phyloP scores from a whole-genome alignment of 176 grass and related monocot species.

The Typha latifolia region DNA sequence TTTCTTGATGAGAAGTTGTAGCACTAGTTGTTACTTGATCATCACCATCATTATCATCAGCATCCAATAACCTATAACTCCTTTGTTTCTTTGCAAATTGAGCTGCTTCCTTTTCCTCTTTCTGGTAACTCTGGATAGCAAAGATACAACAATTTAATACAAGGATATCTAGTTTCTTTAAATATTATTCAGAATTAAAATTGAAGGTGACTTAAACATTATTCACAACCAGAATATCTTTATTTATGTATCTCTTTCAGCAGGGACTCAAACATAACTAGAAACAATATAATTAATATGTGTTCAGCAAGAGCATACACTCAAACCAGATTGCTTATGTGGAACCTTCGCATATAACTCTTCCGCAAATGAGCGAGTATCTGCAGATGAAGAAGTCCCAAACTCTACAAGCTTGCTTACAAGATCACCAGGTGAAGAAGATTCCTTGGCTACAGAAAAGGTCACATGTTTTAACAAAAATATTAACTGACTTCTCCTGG shows the following conservation, averaged over 20 bases:
- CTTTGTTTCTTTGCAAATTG: slow-evolving; percentile 64
- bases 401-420: slow-evolving; percentile 52
- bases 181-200: neutral
- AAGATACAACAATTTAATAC: slow-evolving; percentile 16
- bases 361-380: slow-evolving; percentile 47
- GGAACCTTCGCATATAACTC: slow-evolving; percentile 62
- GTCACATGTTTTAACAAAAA: too few species aligned
- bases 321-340: slow-evolving; percentile 44
- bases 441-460: slow-evolving; percentile 56
- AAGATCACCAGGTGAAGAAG: slow-evolving; percentile 48
- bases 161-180: neutral
- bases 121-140: slow-evolving; percentile 54
- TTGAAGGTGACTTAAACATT: neutral
- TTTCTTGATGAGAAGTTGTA: slow-evolving; percentile 14
- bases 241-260: neutral
- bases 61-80: slow-evolving; percentile 55
- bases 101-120: slow-evolving; percentile 63
- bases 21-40: slow-evolving; percentile 18
- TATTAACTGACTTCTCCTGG: too few species aligned
- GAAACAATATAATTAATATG: neutral
- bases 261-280: neutral
- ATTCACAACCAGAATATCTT: neutral
- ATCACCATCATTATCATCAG: slow-evolving; percentile 42
- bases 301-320: slow-evolving; percentile 28
- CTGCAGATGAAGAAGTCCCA: slow-evolving; percentile 36